Evolutionary conservation across 2,329 filamentous ascomycete species (phyloP).

Genomic region (Monosporascus sp.): DNA sequence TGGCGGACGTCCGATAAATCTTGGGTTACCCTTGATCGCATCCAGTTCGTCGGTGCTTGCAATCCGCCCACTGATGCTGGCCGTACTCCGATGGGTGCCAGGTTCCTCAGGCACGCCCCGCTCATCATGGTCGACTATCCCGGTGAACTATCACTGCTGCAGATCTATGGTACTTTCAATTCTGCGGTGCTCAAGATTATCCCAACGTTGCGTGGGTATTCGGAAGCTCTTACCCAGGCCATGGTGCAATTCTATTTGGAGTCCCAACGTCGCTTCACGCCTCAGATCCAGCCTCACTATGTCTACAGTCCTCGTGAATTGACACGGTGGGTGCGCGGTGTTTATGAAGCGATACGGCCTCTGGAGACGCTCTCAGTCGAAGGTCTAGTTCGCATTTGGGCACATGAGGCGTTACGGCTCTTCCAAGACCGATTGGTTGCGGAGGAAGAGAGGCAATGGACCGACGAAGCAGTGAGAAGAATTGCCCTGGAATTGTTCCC

Average conservation of each 20-base stretch:
- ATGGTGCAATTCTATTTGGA: conserved; percentile 98
- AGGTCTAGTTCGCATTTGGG: conserved; percentile 94
- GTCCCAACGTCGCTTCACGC: conserved; percentile 90
- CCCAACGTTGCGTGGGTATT: conserved; percentile 88
- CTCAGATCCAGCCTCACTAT: conserved; percentile 96
- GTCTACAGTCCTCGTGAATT: conserved; percentile 98
- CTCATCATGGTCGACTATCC: conserved; percentile 99
- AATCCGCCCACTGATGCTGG: conserved; percentile 97
- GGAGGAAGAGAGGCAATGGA: conserved; percentile 94
- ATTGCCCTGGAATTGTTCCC: conserved; percentile 92
- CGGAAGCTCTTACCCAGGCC: conserved; percentile 87
- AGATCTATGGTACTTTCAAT: conserved; percentile 99
- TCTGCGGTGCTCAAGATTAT: conserved; percentile 94
- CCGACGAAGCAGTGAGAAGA: conserved; percentile 76
- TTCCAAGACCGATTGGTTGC: conserved; percentile 96
- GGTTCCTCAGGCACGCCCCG: conserved; percentile 95
- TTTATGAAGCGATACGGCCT: conserved; percentile 94
- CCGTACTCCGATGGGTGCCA: conserved; percentile 85
- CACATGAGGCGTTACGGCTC: conserved; percentile 89
- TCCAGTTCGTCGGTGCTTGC: conserved; percentile 97
- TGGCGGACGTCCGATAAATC: conserved; percentile 97
- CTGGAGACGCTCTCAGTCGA: conserved; percentile 84
- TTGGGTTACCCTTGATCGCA: conserved; percentile 95
- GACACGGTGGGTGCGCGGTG: conserved; percentile 92
- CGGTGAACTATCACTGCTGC: conserved; percentile 85